These are phyloP conservation scores for Paralagenidium karlingii DNA, from an alignment of 352 stramenopile species.

Conservation along the genomic window DNA sequence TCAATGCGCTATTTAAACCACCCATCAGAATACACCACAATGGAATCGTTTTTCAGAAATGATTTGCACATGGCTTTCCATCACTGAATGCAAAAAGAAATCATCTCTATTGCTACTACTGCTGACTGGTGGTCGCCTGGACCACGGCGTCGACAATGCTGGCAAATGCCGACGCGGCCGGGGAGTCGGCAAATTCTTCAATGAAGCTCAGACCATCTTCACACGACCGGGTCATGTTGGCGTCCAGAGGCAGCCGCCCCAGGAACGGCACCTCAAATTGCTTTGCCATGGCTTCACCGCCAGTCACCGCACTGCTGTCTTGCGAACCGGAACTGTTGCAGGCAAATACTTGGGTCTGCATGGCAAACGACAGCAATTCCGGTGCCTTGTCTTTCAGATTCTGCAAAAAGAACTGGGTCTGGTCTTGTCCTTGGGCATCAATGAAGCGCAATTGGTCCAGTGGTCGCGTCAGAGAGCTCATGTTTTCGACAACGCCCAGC, in stretches of 20 bases:
- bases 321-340: too few species aligned
- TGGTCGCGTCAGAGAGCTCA: constrained; percentile 88
- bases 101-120: too few species aligned
- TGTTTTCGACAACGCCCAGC: constrained; percentile 97
- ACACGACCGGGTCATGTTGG: constrained; percentile 93
- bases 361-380: constrained; percentile 28
- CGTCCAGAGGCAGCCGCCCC: constrained; percentile 93
- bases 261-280: constrained; percentile 95
- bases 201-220: constrained; percentile 93
- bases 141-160: constrained; percentile 50
- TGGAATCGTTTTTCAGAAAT: too few species aligned
- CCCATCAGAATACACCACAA: too few species aligned
- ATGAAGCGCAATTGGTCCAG: constrained; percentile 69
- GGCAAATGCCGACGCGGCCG: constrained; percentile 51
- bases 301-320: constrained; percentile 48
- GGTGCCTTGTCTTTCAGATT: constrained; percentile 79
- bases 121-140: too few species aligned
- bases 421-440: constrained; percentile 27
- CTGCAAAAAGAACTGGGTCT: constrained; percentile 25
- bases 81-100: too few species aligned
- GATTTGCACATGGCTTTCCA: too few species aligned
- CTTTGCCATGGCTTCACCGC: constrained; percentile 91
- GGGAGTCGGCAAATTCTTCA: constrained; percentile 72
- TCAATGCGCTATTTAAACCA: too few species aligned
- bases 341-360: constrained; percentile 1